Evolutionary conservation across 805 yeast species (phyloP).

Genomic region (Candida sithepensis): DNA sequence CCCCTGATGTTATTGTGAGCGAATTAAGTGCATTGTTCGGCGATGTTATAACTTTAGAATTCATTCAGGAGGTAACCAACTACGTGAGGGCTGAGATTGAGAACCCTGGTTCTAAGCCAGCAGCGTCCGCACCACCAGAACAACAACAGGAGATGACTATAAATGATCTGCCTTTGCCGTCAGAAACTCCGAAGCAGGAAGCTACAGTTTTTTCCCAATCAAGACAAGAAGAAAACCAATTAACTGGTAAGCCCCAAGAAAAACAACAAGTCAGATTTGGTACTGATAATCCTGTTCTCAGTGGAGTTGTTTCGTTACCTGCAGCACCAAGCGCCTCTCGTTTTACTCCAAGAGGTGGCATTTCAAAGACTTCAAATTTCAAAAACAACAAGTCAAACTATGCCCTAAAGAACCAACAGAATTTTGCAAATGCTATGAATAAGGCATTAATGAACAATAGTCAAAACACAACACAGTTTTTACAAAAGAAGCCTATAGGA

Average conservation of each 20-base stretch:
- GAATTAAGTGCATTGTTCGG: conserved; percentile 64
- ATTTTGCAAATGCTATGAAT: conserved; percentile 40
- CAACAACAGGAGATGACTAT: not conserved
- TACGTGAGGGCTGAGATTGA: conserved; percentile 37
- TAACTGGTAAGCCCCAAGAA: conserved; percentile 8
- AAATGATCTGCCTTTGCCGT: conserved; percentile 7
- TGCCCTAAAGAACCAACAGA: conserved; percentile 38
- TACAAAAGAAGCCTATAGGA: conserved; percentile 49
- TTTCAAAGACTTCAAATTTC: conserved; percentile 1
- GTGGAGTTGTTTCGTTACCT: not conserved
- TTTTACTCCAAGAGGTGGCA: conserved; percentile 4
- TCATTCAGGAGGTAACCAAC: conserved; percentile 52
- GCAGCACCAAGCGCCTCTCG: conserved; percentile 22
- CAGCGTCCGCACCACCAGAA: not conserved
- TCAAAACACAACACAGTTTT: conserved; percentile 31
- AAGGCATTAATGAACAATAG: conserved; percentile 28
- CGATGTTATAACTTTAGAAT: conserved; percentile 52
- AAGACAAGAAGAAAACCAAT: conserved; percentile 16
- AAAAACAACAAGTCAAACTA: conserved; percentile 17
- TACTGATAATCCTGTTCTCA: not conserved
- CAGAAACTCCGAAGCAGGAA: conserved; percentile 9
- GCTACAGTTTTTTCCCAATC: conserved; percentile 16
- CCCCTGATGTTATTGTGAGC: conserved; percentile 53
- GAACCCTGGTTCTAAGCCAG: not conserved
- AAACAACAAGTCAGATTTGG: conserved; percentile 29